These are phyloP conservation scores for Ophiostoma sp. DNA, from an alignment of 2,329 filamentous ascomycete genomes.

Conservation along the genomic window DNA sequence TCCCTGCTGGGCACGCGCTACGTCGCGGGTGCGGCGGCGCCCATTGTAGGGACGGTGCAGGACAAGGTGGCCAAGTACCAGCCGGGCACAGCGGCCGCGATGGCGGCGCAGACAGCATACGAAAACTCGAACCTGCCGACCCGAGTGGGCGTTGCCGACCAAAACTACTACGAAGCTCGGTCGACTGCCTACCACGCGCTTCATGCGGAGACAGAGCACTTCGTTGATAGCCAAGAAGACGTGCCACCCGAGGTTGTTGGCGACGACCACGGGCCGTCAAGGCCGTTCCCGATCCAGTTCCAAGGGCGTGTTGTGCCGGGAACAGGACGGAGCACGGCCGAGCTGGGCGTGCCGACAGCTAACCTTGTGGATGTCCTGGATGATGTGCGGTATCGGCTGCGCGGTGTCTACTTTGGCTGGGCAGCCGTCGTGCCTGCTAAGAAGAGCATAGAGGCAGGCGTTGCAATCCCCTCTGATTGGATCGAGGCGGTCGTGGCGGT, in stretches of 20 bases:
- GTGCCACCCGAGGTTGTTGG: slow-evolving; percentile 39
- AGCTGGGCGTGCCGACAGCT: slow-evolving; percentile 48
- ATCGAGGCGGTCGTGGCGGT: slow-evolving; percentile 54
- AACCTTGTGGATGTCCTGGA: slow-evolving; percentile 49
- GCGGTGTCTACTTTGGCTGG: slow-evolving; percentile 63
- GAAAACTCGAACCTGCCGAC: slow-evolving; percentile 33
- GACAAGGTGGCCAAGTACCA: slow-evolving; percentile 35
- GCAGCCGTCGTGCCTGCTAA: slow-evolving; percentile 37
- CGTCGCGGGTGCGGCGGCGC: slow-evolving; percentile 11
- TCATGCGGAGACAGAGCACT: slow-evolving; percentile 22
- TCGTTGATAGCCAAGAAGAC: slow-evolving; percentile 31
- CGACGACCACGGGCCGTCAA: slow-evolving; percentile 45
- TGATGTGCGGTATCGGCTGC: slow-evolving; percentile 48
- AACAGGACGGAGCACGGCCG: slow-evolving; percentile 37
- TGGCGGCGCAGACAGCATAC: slow-evolving; percentile 40
- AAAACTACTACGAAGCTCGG: slow-evolving; percentile 34
- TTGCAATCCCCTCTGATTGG: slow-evolving; percentile 44
- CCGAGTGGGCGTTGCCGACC: slow-evolving; percentile 34
- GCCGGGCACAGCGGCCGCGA: slow-evolving; percentile 36
- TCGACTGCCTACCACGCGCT: slow-evolving; percentile 34
- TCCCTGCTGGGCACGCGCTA: slow-evolving; percentile 43
- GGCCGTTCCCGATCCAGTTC: slow-evolving; percentile 51
- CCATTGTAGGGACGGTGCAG: slow-evolving; percentile 15
- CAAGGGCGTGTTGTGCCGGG: slow-evolving; percentile 44
- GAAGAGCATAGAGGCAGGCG: slow-evolving; percentile 28